Base-by-base conservation (phyloP, 2,329 filamentous ascomycete genomes). In the Epicoccum nigrum region DNA sequence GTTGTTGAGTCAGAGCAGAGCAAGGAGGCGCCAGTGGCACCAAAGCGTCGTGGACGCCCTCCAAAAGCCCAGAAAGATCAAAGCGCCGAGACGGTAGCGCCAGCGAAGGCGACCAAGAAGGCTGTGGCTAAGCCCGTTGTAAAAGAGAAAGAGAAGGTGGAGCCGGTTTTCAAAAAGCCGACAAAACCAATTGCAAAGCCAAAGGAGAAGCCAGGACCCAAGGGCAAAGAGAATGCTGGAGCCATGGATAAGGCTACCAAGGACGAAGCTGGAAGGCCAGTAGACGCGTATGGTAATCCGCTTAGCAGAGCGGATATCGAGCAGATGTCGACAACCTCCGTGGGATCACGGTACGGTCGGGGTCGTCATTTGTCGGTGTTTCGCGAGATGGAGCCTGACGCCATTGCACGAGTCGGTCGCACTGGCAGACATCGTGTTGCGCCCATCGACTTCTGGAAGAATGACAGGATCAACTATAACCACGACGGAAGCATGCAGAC, bases 401-500 rank as follows among this genome's bases (percentile, higher is more conserved):
- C 64, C 21, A 53, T 65, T 35, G 62, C 63, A 20, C 58, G 57
- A 0, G 52, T 68, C 11, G 65, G 63, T 21, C 86, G 91, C 45
- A 93, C 88, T 11, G 92, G 91, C 2, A 85, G 94, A 49, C 84
- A 85, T 44, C 90, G 89, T 8, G 86, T 90, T 55, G 84, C 85
- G 54, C 94, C 92, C 0, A 75, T 97, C 27, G 85, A 90, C 20
- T 96, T 83, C 69, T 97, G 93, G 93, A 86, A 86, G 63, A 92
- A 92, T 59, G 93, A 97, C 70, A 84, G 83, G 45, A 84, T 88
- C 38, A 83, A 91, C 17, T 90, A 86, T 65, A 85, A 87, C 43
- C 79, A 82, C 15, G 82, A 85, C 19, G 84, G 86, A 1, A 86
- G 83, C 11, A 86, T 93, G 62, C 89, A 90, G 66, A 88, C 90